Evolutionary conservation across 2,329 filamentous ascomycete genomes (phyloP).

Genomic region (Hymenoscyphus infarciens): DNA sequence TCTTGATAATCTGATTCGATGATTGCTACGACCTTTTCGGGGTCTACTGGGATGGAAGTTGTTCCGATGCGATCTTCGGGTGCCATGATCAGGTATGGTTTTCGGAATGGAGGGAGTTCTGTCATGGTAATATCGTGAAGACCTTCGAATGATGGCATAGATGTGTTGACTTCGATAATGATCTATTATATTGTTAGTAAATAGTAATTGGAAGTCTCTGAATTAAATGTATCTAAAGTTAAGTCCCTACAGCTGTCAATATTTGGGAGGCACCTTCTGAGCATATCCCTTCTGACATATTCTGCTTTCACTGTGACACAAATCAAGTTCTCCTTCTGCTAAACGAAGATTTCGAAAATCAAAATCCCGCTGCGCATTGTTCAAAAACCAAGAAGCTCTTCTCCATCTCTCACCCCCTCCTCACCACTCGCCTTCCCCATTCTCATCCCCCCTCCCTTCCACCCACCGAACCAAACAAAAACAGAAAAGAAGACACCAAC

Average conservation of each 20-base stretch:
- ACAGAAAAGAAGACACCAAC: background rate
- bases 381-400: too few relatives aligned
- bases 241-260: too few relatives aligned
- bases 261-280: too few relatives aligned
- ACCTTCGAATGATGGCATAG: slow-evolving; percentile 79
- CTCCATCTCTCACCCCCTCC: too few relatives aligned
- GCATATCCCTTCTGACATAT: too few relatives aligned
- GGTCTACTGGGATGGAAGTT: slow-evolving; percentile 77
- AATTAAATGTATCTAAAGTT: too few relatives aligned
- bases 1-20: slow-evolving; percentile 84
- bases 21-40: slow-evolving; percentile 78
- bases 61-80: slow-evolving; percentile 85
- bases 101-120: slow-evolving; percentile 75
- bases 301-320: too few relatives aligned
- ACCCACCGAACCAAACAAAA: background rate
- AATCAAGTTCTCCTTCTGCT: too few relatives aligned
- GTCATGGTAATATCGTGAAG: slow-evolving; percentile 89
- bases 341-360: too few relatives aligned
- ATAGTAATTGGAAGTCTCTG: background rate
- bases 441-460: too few relatives aligned
- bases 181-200: slow-evolving; percentile 43
- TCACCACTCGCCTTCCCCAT: too few relatives aligned
- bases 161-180: slow-evolving; percentile 89
- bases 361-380: too few relatives aligned
- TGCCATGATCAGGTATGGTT: slow-evolving; percentile 81